Conservation (phyloP, 2,329 filamentous ascomycete genomes). For the Pestalotiopsis sp. region DNA sequence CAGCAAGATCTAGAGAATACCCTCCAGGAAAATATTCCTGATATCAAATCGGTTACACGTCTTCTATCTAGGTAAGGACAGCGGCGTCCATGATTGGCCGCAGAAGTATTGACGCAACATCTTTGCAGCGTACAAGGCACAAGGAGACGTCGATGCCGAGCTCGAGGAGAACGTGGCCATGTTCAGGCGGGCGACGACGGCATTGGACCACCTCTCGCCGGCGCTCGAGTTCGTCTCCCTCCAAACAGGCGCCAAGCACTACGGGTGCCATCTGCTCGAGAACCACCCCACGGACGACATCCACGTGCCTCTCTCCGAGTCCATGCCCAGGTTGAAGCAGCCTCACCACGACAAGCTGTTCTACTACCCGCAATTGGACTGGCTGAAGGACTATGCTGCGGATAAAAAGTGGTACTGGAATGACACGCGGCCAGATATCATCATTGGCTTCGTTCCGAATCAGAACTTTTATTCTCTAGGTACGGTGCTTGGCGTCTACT, state of each 20-base stretch:
- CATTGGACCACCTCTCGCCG: constrained; percentile 34
- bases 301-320: not conserved
- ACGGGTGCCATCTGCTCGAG: constrained; percentile 32
- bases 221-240: constrained; percentile 41
- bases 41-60: constrained; percentile 43
- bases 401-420: too few relatives aligned
- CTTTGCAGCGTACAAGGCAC: constrained; percentile 36
- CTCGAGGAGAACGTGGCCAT: constrained; percentile 38
- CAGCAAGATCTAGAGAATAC: not conserved
- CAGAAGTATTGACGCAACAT: constrained; percentile 8
- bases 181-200: constrained; percentile 38
- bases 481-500: too few relatives aligned
- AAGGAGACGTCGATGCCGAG: constrained; percentile 33
- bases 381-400: too few relatives aligned
- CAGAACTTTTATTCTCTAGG: too few relatives aligned
- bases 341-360: not conserved
- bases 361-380: not conserved
- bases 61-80: constrained; percentile 40
- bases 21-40: constrained; percentile 33
- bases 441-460: too few relatives aligned
- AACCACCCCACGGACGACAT: not conserved
- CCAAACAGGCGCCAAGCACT: constrained; percentile 43
- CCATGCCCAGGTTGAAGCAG: not conserved
- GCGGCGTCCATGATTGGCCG: not conserved
- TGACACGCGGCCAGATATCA: too few relatives aligned